Percentiles rank a stretch among this genome's conserved stretches.
These are phyloP conservation scores for Syncephalastrum racemosum DNA, from an alignment of 371 early-diverging fungal species.

Conservation along the genomic window DNA sequence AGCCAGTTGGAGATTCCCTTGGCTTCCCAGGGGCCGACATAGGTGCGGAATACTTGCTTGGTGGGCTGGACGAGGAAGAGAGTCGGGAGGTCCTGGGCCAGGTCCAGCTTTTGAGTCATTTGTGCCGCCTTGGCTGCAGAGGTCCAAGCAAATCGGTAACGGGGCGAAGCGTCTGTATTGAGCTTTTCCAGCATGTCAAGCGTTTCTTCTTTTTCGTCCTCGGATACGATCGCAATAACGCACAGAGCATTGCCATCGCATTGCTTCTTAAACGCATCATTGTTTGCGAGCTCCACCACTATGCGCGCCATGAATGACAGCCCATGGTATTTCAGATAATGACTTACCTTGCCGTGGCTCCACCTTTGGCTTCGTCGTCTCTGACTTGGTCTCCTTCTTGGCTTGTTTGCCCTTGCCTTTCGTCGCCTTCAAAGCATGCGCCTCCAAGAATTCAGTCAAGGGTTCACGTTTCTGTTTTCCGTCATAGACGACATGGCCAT, in stretches of 20 bases:
- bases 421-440: slow-evolving; percentile 45
- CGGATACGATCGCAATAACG: slow-evolving; percentile 59
- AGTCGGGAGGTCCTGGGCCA: slow-evolving; percentile 70
- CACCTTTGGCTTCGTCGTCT: slow-evolving; percentile 15
- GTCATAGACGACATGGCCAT: slow-evolving; percentile 30
- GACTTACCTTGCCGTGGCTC: slow-evolving; percentile 19
- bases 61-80: slow-evolving; percentile 65
- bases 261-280: background rate
- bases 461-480: slow-evolving; percentile 61
- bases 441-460: slow-evolving; percentile 55
- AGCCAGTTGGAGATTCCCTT: slow-evolving; percentile 58
- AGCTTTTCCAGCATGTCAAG: slow-evolving; percentile 52
- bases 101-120: slow-evolving; percentile 61
- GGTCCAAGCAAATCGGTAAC: slow-evolving; percentile 67
- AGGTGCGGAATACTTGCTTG: slow-evolving; percentile 66
- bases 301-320: background rate
- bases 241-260: slow-evolving; percentile 39
- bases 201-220: slow-evolving; percentile 59
- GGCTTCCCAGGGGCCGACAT: slow-evolving; percentile 72
- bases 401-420: slow-evolving; percentile 1
- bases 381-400: slow-evolving; percentile 15
- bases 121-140: slow-evolving; percentile 56
- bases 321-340: background rate
- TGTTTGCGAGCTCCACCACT: slow-evolving; percentile 12
- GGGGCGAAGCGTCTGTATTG: slow-evolving; percentile 21